A percentile compares a stretch with the other conserved stretches of the same genome.
Conservation (phyloP, 192 early-diverging fungal species). For the Pilobolus umbonatus region DNA sequence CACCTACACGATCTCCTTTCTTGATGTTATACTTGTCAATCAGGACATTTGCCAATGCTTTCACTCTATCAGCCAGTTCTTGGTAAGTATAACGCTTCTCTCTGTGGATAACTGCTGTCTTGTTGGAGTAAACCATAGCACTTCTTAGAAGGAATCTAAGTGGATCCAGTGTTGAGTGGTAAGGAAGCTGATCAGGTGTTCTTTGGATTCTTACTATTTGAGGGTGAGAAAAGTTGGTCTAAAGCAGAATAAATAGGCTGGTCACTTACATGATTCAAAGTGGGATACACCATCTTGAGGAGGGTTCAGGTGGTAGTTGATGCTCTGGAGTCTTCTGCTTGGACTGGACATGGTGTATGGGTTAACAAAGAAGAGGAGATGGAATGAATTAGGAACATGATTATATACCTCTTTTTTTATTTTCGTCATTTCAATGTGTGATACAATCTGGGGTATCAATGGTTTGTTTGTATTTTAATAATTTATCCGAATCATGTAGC, state of each 20-base stretch:
- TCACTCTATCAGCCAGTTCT: slow-evolving; percentile 42
- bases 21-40: slow-evolving; percentile 27
- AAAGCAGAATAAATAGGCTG: not conserved
- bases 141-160: slow-evolving; percentile 48
- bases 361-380: no score
- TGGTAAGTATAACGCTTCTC: slow-evolving; percentile 36
- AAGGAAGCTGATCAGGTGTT: slow-evolving; percentile 6
- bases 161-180: slow-evolving; percentile 44
- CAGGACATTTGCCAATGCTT: slow-evolving; percentile 40
- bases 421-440: no score
- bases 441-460: no score
- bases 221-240: not conserved
- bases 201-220: slow-evolving; percentile 13
- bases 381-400: no score
- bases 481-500: no score
- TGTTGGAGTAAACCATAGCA: slow-evolving; percentile 42
- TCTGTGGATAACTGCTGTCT: slow-evolving; percentile 44
- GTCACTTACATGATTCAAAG: not conserved
- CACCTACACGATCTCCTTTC: slow-evolving; percentile 46
- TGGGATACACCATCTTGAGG: not conserved
- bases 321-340: no score
- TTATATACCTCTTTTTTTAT: no score
- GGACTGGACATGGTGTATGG: no score
- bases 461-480: no score
- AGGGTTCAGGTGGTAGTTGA: no score